Evolutionary conservation across 2,329 filamentous ascomycete species (phyloP).

Genomic region (Trichophyton equinum): DNA sequence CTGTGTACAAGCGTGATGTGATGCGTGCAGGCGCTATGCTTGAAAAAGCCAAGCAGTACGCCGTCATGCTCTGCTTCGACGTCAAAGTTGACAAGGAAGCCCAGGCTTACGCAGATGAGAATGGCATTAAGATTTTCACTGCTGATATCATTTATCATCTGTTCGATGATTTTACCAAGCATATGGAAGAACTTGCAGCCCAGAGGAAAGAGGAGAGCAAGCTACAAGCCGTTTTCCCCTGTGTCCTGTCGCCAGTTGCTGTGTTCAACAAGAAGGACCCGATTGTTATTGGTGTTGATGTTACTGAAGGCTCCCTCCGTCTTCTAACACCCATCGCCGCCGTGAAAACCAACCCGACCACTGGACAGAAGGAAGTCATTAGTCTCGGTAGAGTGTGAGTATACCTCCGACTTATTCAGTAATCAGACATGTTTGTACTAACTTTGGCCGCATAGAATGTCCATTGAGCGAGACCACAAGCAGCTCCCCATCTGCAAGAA

Average conservation of each 20-base stretch:
- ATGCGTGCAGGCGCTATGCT: conserved; percentile 91
- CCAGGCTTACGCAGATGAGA: conserved; percentile 75
- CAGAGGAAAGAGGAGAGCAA: conserved; percentile 95
- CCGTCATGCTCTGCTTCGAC: conserved; percentile 99
- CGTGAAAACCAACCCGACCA: conserved; percentile 67
- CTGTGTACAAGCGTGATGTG: conserved; percentile 94
- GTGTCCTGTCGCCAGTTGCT: conserved; percentile 74
- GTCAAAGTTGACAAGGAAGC: conserved; percentile 99
- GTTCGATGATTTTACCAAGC: conserved; percentile 90
- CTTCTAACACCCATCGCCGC: conserved; percentile 83
- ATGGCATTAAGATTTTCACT: conserved; percentile 94
- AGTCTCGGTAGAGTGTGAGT: conserved; percentile 85
- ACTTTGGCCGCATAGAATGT: conserved; percentile 47
- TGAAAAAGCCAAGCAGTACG: conserved; percentile 86
- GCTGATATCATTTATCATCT: conserved; percentile 99
- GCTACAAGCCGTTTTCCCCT: conserved; percentile 92
- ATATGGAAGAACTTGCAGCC: conserved; percentile 76
- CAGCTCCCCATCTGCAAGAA: conserved; percentile 84
- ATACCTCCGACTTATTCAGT: not conserved
- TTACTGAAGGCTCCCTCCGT: conserved; percentile 74
- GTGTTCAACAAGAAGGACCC: conserved; percentile 98
- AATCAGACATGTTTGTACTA: not conserved
- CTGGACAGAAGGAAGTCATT: conserved; percentile 72
- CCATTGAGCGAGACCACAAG: conserved; percentile 97
- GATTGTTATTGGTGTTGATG: conserved; percentile 91